Evolutionary conservation across 1,139 yeast species (phyloP), one percentile per base, ranked within the genome.

Genomic region (Candida neerlandica): DNA sequence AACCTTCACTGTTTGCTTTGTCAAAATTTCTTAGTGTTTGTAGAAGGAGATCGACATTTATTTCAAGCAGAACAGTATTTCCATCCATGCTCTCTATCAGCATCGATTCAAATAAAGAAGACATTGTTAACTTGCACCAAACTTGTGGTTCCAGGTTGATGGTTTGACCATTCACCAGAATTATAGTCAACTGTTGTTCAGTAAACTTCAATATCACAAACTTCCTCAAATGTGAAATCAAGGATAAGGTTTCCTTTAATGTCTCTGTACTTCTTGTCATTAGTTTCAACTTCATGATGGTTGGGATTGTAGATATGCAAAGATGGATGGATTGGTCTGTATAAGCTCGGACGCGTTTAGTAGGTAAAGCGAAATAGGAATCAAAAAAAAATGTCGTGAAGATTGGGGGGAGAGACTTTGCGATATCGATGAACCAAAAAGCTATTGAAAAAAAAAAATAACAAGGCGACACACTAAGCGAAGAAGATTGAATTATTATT

Each of bases 1-100:
- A 58, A 9, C 80, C 79, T 34, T 79, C 80, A 38, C 80, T 74
- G 55, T 75, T 75, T 23, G 85, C 70, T 58, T 70, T 63, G 43
- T 84, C 87, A 55, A 73, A 84, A 56, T 79, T 82, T 45, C 71
- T 69, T 41, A 84, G 61, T 1, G 85, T 78, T 53, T 81, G 86
- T 12, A 73, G 67, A 6, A 84, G 63, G 46, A 82, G 73, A 38
- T 84, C 89, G 2, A 77, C 69, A 58, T 82, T 82, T 47, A 82
- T 64, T 56, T 84, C 89, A 45, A 84, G 62, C 57, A 77, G 75
- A 33, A 84, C 78, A 11, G 73, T 69, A 57, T 75, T 67, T 21
- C 80, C 80, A 16, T 82, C 65, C 2, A 77, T 50, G 55, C 79
- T 73, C 49, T 67, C 55, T 66, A 81, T 56, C 67, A 82, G 70